Evolutionary conservation across 1,284 basidiomycete genomes (phyloP), one percentile per base, ranked within the genome.

Genomic region (Pseudozyma tsukubaensis): DNA sequence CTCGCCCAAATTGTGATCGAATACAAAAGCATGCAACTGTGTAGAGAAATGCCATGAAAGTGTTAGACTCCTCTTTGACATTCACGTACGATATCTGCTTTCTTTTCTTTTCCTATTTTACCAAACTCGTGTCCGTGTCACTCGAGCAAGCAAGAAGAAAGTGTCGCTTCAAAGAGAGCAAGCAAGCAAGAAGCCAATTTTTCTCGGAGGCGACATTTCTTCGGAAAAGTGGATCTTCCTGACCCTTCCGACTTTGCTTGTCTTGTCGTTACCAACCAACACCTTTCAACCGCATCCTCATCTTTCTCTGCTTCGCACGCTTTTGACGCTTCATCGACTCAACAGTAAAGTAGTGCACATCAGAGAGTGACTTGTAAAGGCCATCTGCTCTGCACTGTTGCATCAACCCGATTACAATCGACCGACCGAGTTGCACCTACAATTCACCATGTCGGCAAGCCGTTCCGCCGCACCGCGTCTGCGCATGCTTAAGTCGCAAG

Each of bases 381-480:
- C 24, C 24, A 29, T 29, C 24, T 29, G 24, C 24, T 29, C 6
- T 29, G 24, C 24, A 29, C 24, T 29, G 24, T 29, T 29, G 24
- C 24, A 29, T 29, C 24, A 29, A 29, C 24, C 24, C 24, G 24
- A 29, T 29, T 29, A 29, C 24, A 29, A 29, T 29, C 6, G 24
- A 3, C 43, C 43, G 16, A 18, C 43, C 43, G 16, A 18, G 14
- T 43, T 16, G 21, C 18, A 37, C 29, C 44, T 45, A 21, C 19
- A 45, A 6, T 24, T 11, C 44, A 40, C 36, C 36, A 72, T 72
- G 69, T 63, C 69, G 47, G 64, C 63, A 50, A 57, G 52, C 39
- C 49, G 69, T 39, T 55, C 69, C 10, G 69, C 55, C 36, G 63
- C 63, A 10, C 56, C 63, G 34, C 63, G 56, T n/a, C 50, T 66